Evolutionary conservation across 139 green algal genomes (phyloP), one percentile per base, ranked within the genome.

Genomic region (Chlorella ohadii): DNA sequence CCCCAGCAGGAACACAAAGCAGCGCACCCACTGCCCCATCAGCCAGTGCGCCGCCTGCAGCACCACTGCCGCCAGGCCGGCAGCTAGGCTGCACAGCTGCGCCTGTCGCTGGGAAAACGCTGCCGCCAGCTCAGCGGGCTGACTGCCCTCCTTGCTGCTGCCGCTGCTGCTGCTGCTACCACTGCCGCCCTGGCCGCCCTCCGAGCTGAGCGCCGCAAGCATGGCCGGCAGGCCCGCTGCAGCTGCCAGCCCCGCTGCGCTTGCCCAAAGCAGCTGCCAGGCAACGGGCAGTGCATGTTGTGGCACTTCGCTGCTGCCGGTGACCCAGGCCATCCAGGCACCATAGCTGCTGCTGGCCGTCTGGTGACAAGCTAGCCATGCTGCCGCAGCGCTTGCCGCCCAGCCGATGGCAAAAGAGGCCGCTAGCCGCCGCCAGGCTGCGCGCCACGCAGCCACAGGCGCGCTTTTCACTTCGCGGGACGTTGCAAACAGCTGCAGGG

Each of bases 21-120:
- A 82, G 76, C 57, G 76, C 13, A 39, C 57, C 76, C 76, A 82
- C 15, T 72, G 76, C 31, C 25, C 59, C 25, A 82, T 23, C 13
- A 82, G 59, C 57, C 71, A 63, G 34, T 57, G 38, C 1, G 59
- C 22, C 3, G 59, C 76, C 15, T 57, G 56, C 76, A 82, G 59
- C 56, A 61, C 25, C 27, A 28, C 57, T 6, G 57, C 76, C 17
- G 27, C 36, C 12, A 82, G 76, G 9, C 56, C 76, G 17, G n/a
- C 36, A 3, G 38, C 76, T 7, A 23, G 34, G 15, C 25, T 57
- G 59, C 76, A 82, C 23, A 13, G 59, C 76, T n/a, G 59, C 34
- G 61, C 76, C n/a, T 28, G 72, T 4, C 9, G 31, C 64, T 25
- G 31, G n/a, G 31, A 25, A 11, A 1, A 1, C 31, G 1, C 31